Evolutionary conservation across 1,139 yeast species (phyloP), one percentile per base, ranked within the genome.

Genomic region (Taphrina flavorubra): DNA sequence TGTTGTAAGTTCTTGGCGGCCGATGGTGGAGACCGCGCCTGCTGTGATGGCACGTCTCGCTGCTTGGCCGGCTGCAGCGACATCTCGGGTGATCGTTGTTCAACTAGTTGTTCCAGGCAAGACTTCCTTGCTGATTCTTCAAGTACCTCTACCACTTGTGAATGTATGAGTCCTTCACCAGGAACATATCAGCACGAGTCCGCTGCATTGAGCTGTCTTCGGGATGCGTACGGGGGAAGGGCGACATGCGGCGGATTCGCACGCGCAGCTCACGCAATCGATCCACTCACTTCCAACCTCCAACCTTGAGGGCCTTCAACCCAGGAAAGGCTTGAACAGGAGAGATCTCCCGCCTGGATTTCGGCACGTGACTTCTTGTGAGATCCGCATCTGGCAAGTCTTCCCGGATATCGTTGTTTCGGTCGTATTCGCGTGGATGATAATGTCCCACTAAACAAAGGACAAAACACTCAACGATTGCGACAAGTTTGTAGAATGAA

Each of bases 1-100:
- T 63, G 67, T 59, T 63, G 67, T 37, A 63, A 55, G 42, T 55
- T 63, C 61, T 63, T 63, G 53, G 67, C 47, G 11, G 61, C 53
- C 11, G 67, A 57, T 11, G 67, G 67, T 44, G 62, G 62, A 37
- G 62, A 58, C 10, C 62, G 51, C 51, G 62, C 62, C 25, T 58
- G 62, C 34, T 44, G 51, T 31, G 40, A 16, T 8, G 40, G 58
- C 25, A 34, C 42, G 42, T 53, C 58, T 49, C 53, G 53, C 53
- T 49, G 53, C 53, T 34, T 49, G n/a, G 36, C 36, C 36, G 53
- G n/a, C 36, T 20, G 53, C 53, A 49, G 53, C 53, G 53, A 49
- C 53, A 49, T 49, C n/a, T 36, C 14, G n/a, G 2, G 4, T 49
- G 7, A 39, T 14, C 14, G 42, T 39, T 39, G 31, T 25, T 25